A percentile compares a stretch with the other conserved stretches of the same genome.
These are phyloP conservation scores for Pisolithus sp. DNA, from an alignment of 768 basidiomycete genomes.

Conservation along the genomic window DNA sequence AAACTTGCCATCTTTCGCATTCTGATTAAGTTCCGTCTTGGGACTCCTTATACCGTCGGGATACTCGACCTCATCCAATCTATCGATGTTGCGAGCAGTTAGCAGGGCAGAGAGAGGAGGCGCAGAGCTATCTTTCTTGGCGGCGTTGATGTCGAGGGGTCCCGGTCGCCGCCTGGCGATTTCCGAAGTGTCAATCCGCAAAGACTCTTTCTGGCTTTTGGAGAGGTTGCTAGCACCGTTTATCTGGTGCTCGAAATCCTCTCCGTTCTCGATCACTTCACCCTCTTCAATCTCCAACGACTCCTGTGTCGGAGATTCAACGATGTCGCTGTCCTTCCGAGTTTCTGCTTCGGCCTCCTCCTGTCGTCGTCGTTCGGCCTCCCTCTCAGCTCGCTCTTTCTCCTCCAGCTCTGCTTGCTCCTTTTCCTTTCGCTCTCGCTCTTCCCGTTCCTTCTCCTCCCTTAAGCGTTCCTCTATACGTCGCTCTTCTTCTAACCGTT, in stretches of 20 bases:
- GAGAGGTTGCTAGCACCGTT: conserved; percentile 36
- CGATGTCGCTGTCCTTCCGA: conserved; percentile 24
- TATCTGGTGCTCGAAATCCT: conserved; percentile 19
- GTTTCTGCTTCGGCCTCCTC: conserved; percentile 22
- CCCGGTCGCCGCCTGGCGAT: conserved; percentile 52
- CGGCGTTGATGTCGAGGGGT: conserved; percentile 60
- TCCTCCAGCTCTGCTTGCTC: conserved; percentile 29
- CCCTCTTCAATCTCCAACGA: conserved; percentile 39
- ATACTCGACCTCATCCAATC: conserved; percentile 71
- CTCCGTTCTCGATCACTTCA: conserved; percentile 29
- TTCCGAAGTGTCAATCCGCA: conserved; percentile 62
- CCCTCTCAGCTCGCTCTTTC: conserved; percentile 26
- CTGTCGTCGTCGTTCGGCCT: conserved; percentile 19
- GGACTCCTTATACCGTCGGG: conserved; percentile 82
- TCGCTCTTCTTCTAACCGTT: conserved; percentile 26
- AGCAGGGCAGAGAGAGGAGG: conserved; percentile 54
- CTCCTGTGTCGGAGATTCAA: conserved; percentile 37
- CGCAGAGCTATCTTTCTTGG: conserved; percentile 35
- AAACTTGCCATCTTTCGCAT: conserved; percentile 84
- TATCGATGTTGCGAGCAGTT: conserved; percentile 80
- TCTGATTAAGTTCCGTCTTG: conserved; percentile 74
- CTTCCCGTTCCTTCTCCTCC: conserved; percentile 37
- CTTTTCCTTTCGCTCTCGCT: conserved; percentile 26
- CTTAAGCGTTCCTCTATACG: conserved; percentile 26
- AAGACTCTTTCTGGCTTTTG: conserved; percentile 38